phyloP scores from a whole-genome alignment of 495 filamentous ascomycete species.

The Copromyces sp. region DNA sequence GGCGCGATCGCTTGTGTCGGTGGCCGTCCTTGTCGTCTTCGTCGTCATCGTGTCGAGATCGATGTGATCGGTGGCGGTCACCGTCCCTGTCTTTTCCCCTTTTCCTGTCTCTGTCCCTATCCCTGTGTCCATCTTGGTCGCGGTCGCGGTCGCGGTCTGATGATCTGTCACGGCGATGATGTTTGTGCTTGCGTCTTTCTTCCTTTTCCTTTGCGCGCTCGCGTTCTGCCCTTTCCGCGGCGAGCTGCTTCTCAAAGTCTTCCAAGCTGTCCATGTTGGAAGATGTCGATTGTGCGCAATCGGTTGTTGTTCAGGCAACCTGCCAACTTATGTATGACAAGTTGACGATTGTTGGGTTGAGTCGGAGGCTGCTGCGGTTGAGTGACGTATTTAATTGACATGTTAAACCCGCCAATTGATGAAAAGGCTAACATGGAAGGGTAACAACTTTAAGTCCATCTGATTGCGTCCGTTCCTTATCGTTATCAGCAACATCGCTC shows the following conservation, averaged over 20 bases:
- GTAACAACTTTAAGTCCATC: neutral
- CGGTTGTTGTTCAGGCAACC: neutral
- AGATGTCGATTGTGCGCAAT: slow-evolving; percentile 1
- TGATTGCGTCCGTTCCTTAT: neutral
- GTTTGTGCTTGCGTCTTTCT: slow-evolving; percentile 30
- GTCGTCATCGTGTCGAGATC: slow-evolving; percentile 29
- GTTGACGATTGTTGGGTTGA: neutral
- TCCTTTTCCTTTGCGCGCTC: slow-evolving; percentile 29
- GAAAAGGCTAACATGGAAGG: neutral
- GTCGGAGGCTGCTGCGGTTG: neutral
- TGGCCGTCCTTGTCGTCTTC: slow-evolving; percentile 33
- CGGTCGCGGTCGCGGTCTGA: slow-evolving; percentile 25
- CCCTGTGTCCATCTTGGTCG: slow-evolving; percentile 20
- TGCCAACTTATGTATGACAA: neutral
- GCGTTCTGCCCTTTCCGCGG: slow-evolving; percentile 40
- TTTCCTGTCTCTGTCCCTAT: slow-evolving; percentile 26
- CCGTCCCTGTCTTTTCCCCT: slow-evolving; percentile 20
- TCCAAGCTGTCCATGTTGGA: slow-evolving; percentile 40
- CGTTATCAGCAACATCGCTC: neutral
- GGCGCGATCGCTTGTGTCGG: slow-evolving; percentile 38
- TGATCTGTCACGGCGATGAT: slow-evolving; percentile 35
- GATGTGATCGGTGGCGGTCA: slow-evolving; percentile 18
- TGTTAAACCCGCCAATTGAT: neutral
- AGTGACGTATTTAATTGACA: slow-evolving; percentile 8
- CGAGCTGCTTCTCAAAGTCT: slow-evolving; percentile 45